Conservation (phyloP, 495 filamentous ascomycete genomes). For the Penicillium cosmopolitanum region DNA sequence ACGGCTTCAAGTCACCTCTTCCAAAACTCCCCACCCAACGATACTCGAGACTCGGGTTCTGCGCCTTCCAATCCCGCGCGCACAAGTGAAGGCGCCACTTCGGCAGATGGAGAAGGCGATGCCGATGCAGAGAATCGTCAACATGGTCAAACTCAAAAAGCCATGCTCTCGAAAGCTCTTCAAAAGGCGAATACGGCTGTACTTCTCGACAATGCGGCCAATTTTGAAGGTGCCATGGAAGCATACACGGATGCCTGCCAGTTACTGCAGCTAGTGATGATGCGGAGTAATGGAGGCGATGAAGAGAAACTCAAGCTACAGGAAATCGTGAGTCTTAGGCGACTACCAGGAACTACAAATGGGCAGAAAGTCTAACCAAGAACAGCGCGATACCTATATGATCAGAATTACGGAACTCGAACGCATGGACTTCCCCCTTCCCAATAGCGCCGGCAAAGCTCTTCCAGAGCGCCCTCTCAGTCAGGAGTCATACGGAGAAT, state of each 20-base stretch:
- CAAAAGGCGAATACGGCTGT: constrained; percentile 96
- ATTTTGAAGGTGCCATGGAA: constrained; percentile 88
- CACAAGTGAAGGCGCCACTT: constrained; percentile 32
- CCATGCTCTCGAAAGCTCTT: constrained; percentile 89
- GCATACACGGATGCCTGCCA: constrained; percentile 90
- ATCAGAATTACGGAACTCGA: constrained; percentile 84
- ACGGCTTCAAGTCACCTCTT: constrained; percentile 27
- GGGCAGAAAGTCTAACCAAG: constrained; percentile 17
- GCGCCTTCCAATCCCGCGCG: constrained; percentile 13
- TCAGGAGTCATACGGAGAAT: constrained; percentile 61
- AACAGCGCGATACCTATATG: constrained; percentile 83
- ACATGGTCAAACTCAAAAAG: constrained; percentile 71
- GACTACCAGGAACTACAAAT: not conserved
- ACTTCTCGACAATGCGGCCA: constrained; percentile 90
- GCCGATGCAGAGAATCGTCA: constrained; percentile 38
- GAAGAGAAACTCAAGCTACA: constrained; percentile 82
- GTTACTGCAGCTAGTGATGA: constrained; percentile 84
- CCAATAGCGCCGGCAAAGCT: constrained; percentile 63
- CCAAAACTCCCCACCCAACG: constrained; percentile 24
- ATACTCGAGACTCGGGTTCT: constrained; percentile 9
- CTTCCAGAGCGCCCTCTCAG: constrained; percentile 79
- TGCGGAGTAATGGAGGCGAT: constrained; percentile 76
- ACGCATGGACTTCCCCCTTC: constrained; percentile 63
- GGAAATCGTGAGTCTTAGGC: constrained; percentile 72
- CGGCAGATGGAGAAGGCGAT: constrained; percentile 33